Evolutionary conservation across 2,329 filamentous ascomycete genomes (phyloP), one percentile per base, ranked within the genome.

Genomic region (Neonectria faginata): DNA sequence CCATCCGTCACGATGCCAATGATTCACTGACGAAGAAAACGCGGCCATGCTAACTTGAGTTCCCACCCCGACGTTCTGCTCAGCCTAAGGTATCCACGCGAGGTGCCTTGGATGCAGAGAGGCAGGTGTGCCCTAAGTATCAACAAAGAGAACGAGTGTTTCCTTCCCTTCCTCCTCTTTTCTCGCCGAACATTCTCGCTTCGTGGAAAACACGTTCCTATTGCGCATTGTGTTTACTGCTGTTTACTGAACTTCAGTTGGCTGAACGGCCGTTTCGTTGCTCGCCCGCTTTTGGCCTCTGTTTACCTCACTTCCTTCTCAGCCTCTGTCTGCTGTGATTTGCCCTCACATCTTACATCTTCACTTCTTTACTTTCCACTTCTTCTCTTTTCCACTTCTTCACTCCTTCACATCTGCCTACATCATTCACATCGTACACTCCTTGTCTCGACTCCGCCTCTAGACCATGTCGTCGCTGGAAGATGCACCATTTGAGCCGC

Each of bases 1-100:
- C 41, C 11, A 22, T 33, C 22, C 29, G 48, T 45, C 11, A 39
- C 20, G 27, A 41, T 39, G 33, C 5, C 55, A 12, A 27, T 55
- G 60, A 63, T 55, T 63, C 60, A 62, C 59, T 45, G 52, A 18
- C 36, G 11, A 54, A 20, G 16, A 39, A 18, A 20, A 33, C n/a
- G 48, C 48, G 29, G 48, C 27, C n/a, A 27, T n/a, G 29, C 29
- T 18, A 33, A 36, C 29, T 33, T 31, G 31, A 31, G 14, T 18
- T 48, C 16, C 12, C 45, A 27, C 29, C 29, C 29, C 29, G 29
- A 29, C 11, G 11, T 11, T 29, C 27, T 14, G 12, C 29, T 10
- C 29, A 20, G n/a, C 48, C 48, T 51, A 31, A 51, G 48, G 48
- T 36, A 18, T 20, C 47, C n/a, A 50, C 39, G 39, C n/a, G 39